These are phyloP conservation scores for Fraxinus sp. DNA, from an alignment of 305 asterid species.

Conservation along the genomic window DNA sequence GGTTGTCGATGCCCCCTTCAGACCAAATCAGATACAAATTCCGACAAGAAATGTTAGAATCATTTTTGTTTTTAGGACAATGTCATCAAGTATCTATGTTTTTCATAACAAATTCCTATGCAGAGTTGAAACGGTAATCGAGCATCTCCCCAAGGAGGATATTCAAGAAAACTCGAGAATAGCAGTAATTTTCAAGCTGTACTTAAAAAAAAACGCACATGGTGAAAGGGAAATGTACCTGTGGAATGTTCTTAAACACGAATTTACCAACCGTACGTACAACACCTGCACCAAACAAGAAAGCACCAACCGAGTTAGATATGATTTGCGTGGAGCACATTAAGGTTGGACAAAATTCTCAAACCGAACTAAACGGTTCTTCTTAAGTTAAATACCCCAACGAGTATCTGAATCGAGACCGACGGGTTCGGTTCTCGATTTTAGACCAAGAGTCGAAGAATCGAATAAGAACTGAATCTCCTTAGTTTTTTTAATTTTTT, in stretches of 20 bases:
- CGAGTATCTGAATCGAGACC: no score
- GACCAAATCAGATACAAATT: neutral
- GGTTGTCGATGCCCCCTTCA: constrained; percentile 64
- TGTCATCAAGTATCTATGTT: neutral
- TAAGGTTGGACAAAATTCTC: neutral
- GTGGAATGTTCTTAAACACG: constrained; percentile 47
- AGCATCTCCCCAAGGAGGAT: neutral
- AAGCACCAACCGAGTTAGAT: neutral
- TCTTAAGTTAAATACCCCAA: no score
- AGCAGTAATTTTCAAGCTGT: neutral
- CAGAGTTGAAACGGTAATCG: neutral
- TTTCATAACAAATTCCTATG: neutral
- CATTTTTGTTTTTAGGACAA: neutral
- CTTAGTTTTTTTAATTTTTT: no score
- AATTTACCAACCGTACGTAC: constrained; percentile 35
- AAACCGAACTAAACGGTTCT: no score
- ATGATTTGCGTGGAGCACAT: neutral
- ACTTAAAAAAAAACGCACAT: neutral
- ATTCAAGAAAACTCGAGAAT: neutral
- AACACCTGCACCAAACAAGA: constrained; percentile 38
- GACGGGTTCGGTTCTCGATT: no score
- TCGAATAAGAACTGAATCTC: no score
- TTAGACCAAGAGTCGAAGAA: no score
- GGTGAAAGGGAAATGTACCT: constrained; percentile 29
- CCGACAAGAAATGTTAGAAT: neutral